Conservation (phyloP, 345 rosid species). For the Moricandia arvensis region DNA sequence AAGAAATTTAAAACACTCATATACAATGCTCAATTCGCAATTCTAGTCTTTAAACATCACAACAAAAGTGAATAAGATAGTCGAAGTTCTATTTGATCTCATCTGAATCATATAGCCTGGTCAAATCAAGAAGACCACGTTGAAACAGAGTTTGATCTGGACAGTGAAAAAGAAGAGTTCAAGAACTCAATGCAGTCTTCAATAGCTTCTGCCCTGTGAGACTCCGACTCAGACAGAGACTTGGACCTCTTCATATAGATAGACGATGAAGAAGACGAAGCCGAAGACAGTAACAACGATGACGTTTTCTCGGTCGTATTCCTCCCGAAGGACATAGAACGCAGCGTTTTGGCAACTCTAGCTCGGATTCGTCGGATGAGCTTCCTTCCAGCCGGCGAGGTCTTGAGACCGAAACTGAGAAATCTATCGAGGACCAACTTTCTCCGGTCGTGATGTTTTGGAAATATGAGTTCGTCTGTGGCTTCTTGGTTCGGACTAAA, state of each 20-base stretch:
- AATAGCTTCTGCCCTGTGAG: constrained; percentile 81
- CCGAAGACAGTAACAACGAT: constrained; percentile 3
- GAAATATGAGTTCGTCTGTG: constrained; percentile 44
- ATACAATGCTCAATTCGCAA: constrained; percentile 13
- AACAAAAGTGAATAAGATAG: not conserved
- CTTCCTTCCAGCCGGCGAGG: constrained; percentile 46
- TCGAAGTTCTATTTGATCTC: not conserved
- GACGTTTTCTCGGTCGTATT: constrained; percentile 30
- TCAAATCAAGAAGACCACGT: constrained; percentile 43
- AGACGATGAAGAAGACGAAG: constrained; percentile 45
- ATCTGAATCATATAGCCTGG: not conserved
- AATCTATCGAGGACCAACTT: constrained; percentile 45
- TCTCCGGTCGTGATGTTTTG: constrained; percentile 41
- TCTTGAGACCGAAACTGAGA: constrained; percentile 48
- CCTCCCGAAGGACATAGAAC: constrained; percentile 45
- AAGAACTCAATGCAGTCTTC: constrained; percentile 92
- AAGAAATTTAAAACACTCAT: not conserved
- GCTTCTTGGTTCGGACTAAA: constrained; percentile 57
- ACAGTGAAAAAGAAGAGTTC: constrained; percentile 63
- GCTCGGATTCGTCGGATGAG: constrained; percentile 54
- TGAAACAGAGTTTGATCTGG: constrained; percentile 69
- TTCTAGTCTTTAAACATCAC: not conserved
- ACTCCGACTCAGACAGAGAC: constrained; percentile 73
- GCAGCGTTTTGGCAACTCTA: constrained; percentile 53
- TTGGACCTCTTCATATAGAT: constrained; percentile 59